Evolutionary conservation across 2,329 filamentous ascomycete genomes (phyloP).

Genomic region (Orbilia blumenaviensis): DNA sequence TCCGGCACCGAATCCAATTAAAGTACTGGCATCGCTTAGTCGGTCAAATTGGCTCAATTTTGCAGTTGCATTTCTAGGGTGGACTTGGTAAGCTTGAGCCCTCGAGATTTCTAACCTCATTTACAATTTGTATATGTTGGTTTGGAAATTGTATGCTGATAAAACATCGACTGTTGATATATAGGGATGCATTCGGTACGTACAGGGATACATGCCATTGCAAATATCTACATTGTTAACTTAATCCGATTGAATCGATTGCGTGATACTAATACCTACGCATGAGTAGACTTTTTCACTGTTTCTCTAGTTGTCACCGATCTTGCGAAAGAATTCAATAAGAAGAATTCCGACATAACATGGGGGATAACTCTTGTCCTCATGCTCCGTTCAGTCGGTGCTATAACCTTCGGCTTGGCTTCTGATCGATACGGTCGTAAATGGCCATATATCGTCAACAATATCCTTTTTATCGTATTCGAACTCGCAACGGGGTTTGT

Average conservation of each 20-base stretch:
- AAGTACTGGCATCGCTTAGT: slow-evolving; percentile 62
- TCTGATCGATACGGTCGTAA: slow-evolving; percentile 83
- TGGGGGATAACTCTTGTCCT: slow-evolving; percentile 73
- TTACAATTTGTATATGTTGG: not conserved
- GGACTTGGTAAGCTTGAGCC: slow-evolving; percentile 62
- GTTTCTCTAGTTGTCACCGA: slow-evolving; percentile 70
- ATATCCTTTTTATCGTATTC: slow-evolving; percentile 72
- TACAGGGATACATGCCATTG: too few species aligned
- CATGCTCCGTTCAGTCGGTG: slow-evolving; percentile 70
- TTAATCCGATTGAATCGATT: not conserved
- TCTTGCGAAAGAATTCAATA: slow-evolving; percentile 67
- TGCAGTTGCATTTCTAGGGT: slow-evolving; percentile 67
- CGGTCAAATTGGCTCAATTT: slow-evolving; percentile 67
- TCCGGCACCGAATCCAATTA: slow-evolving; percentile 66
- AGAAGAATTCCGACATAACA: slow-evolving; percentile 69
- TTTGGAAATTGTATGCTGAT: not conserved
- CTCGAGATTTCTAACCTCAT: not conserved
- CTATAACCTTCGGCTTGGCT: slow-evolving; percentile 77
- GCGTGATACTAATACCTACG: not conserved
- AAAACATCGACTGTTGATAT: not conserved
- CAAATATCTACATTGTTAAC: not conserved
- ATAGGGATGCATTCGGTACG: slow-evolving; percentile 76
- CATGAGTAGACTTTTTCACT: slow-evolving; percentile 69
- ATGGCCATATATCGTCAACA: slow-evolving; percentile 81
- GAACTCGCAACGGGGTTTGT: slow-evolving; percentile 83